Evolutionary conservation across 106 monocot species (phyloP).

Genomic region (Allium cepa): DNA sequence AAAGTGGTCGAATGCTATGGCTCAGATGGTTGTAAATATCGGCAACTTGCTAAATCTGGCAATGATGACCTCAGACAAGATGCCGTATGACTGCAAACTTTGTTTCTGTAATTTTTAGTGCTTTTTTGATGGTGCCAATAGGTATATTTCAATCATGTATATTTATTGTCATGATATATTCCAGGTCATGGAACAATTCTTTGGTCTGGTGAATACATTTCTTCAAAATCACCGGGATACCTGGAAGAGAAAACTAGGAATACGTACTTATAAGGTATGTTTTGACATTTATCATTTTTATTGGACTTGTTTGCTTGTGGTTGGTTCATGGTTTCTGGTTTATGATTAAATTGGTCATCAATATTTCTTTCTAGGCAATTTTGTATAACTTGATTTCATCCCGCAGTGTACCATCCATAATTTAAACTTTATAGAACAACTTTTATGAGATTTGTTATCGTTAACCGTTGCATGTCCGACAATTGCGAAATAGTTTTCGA

Average conservation of each 20-base stretch:
- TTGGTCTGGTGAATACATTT: conserved; percentile 90
- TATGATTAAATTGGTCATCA: too few relatives aligned
- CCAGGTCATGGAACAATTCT: conserved; percentile 99
- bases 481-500: too few relatives aligned
- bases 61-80: conserved; percentile 99
- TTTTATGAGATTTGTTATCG: too few relatives aligned
- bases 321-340: too few relatives aligned
- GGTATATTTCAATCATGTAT: too few relatives aligned
- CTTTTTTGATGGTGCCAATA: too few relatives aligned
- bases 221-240: conserved; percentile 77
- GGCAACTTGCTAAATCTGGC: conserved; percentile 99
- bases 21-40: conserved; percentile 94
- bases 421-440: too few relatives aligned
- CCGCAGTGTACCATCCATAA: too few relatives aligned
- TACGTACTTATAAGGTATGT: conserved; percentile 92
- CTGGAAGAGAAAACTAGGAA: conserved; percentile 84
- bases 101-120: background rate
- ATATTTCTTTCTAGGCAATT: too few relatives aligned
- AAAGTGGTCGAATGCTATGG: conserved; percentile 91
- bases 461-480: too few relatives aligned
- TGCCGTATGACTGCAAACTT: conserved; percentile 55
- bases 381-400: too few relatives aligned
- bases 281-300: conserved; percentile 1
- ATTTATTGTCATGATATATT: conserved; percentile 8
- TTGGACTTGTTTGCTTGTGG: background rate